Conservation (phyloP, 148 eudicot species). For the Vaccinium darrowii region DNA sequence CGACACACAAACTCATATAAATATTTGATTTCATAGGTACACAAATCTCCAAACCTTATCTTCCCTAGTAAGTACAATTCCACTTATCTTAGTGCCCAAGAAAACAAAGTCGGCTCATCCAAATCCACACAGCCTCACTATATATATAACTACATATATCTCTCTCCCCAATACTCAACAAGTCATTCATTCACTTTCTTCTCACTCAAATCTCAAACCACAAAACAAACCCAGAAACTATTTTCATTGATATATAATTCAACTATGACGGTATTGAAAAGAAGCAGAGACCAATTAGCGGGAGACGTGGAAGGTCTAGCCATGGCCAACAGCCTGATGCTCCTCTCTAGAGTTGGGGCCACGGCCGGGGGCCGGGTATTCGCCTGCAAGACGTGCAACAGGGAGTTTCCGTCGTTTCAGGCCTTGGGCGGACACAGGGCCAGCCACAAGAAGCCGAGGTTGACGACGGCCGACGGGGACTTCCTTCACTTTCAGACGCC, state of each 20-base stretch:
- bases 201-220: no score
- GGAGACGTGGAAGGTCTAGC: conserved; percentile 30
- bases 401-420: conserved; percentile 50
- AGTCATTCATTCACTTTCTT: no score
- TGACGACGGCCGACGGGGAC: neutral
- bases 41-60: neutral
- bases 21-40: no score
- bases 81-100: neutral
- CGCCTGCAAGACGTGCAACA: conserved; percentile 53
- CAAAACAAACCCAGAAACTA: no score
- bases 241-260: no score
- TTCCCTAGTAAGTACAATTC: neutral
- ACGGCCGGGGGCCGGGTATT: conserved; percentile 19
- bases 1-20: no score
- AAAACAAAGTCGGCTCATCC: neutral
- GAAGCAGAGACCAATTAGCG: conserved; percentile 5
- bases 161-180: no score
- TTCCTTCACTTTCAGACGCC: neutral
- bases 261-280: conserved; percentile 9
- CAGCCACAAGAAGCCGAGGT: conserved; percentile 46
- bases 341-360: conserved; percentile 16
- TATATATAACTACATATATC: neutral
- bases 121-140: neutral
- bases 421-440: conserved; percentile 75
- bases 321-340: conserved; percentile 30